phyloP scores from a whole-genome alignment of 2,329 filamentous ascomycete genomes.

The Trichophyton mentagrophytes region DNA sequence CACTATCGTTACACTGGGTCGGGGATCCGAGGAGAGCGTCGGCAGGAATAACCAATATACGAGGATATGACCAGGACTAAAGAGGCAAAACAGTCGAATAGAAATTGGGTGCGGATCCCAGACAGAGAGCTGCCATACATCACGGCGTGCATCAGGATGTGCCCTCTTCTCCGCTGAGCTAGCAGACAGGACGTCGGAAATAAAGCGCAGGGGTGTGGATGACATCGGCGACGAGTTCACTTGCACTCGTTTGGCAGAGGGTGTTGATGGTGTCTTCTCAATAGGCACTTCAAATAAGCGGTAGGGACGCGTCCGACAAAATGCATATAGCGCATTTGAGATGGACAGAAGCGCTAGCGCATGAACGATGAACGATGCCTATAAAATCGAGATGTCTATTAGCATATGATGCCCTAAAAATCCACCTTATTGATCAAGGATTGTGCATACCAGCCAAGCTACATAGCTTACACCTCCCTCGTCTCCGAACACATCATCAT shows the following conservation, averaged over 20 bases:
- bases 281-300: constrained; percentile 80
- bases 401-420: background rate
- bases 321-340: constrained; percentile 68
- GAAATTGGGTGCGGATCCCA: constrained; percentile 88
- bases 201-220: constrained; percentile 63
- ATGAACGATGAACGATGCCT: constrained; percentile 63
- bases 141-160: constrained; percentile 58
- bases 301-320: constrained; percentile 72
- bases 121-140: constrained; percentile 88
- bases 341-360: constrained; percentile 53
- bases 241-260: constrained; percentile 75
- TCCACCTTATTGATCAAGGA: too few species aligned
- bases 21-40: constrained; percentile 57
- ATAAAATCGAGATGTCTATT: constrained; percentile 11
- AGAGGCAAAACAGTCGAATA: constrained; percentile 71
- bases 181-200: constrained; percentile 54
- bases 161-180: constrained; percentile 68
- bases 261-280: constrained; percentile 61
- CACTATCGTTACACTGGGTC: constrained; percentile 74
- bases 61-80: constrained; percentile 86
- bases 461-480: constrained; percentile 52
- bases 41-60: constrained; percentile 84
- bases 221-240: constrained; percentile 71
- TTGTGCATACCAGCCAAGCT: constrained; percentile 46
- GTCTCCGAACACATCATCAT: constrained; percentile 78